Evolutionary conservation across 2,329 filamentous ascomycete species (phyloP).

Genomic region (Alternaria triticimaculans): DNA sequence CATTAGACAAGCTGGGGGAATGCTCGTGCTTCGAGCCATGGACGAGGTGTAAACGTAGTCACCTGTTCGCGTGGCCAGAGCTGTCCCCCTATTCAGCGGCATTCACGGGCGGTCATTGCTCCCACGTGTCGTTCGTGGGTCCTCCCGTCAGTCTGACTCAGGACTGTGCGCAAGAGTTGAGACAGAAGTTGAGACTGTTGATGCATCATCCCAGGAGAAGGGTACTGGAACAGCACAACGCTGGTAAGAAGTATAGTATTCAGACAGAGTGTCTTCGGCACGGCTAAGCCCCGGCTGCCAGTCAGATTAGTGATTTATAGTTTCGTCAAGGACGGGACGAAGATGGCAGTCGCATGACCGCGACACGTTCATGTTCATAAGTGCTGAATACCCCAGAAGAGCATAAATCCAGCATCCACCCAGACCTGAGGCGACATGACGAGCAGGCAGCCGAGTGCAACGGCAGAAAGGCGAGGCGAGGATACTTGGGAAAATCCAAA

Average conservation of each 20-base stretch:
- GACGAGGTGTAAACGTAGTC: neutral
- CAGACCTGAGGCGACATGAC: constrained; percentile 11
- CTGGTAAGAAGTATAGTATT: neutral
- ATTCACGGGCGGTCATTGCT: constrained; percentile 22
- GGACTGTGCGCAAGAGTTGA: neutral
- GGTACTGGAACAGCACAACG: neutral
- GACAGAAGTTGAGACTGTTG: neutral
- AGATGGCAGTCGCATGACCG: neutral
- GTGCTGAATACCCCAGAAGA: neutral
- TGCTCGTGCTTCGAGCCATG: neutral
- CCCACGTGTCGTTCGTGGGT: constrained; percentile 24
- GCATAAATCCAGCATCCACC: constrained; percentile 1
- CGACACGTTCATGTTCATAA: constrained; percentile 2
- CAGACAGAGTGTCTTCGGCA: neutral
- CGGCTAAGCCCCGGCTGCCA: neutral
- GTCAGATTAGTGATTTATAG: neutral
- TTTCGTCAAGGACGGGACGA: neutral
- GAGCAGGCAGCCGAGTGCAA: constrained; percentile 1
- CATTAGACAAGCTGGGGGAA: neutral
- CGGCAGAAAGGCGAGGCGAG: constrained; percentile 10
- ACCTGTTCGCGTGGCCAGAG: neutral
- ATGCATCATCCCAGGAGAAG: constrained; percentile 6
- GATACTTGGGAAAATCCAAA: constrained; percentile 20
- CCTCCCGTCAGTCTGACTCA: constrained; percentile 15
- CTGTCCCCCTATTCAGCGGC: constrained; percentile 16